phyloP scores from a whole-genome alignment of 148 eudicot genomes.

The Heliamphora exappendiculata region DNA sequence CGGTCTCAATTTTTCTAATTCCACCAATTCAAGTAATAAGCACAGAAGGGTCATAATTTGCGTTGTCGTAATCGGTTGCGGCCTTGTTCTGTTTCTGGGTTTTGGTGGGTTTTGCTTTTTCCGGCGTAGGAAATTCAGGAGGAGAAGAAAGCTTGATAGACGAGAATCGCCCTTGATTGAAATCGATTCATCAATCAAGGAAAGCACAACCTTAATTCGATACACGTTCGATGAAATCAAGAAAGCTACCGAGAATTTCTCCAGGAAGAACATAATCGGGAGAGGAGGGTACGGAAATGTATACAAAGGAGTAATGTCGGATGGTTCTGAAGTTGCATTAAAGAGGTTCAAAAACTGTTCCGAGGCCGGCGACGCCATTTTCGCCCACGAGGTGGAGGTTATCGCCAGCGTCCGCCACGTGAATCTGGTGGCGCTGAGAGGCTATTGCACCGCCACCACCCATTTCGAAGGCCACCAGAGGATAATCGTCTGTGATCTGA shows the following conservation, averaged over 20 bases:
- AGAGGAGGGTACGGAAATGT: constrained; percentile 94
- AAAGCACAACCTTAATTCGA: constrained; percentile 55
- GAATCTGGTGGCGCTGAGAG: constrained; percentile 72
- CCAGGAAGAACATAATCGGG: constrained; percentile 60
- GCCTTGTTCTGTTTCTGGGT: constrained; percentile 23
- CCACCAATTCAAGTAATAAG: constrained; percentile 2
- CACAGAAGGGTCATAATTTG: constrained; percentile 21
- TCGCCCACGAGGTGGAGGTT: constrained; percentile 80
- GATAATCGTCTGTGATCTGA: constrained; percentile 78
- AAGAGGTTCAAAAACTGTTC: constrained; percentile 94
- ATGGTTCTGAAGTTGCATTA: constrained; percentile 76
- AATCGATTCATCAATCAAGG: constrained; percentile 50
- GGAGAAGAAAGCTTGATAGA: constrained; percentile 16
- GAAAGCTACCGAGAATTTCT: constrained; percentile 57
- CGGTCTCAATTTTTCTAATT: constrained; percentile 24
- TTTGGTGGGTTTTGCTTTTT: constrained; percentile 26
- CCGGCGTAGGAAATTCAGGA: constrained; percentile 12
- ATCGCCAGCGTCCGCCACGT: constrained; percentile 90
- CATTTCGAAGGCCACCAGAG: constrained; percentile 74
- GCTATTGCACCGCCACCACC: constrained; percentile 79
- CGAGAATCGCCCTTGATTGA: constrained; percentile 25
- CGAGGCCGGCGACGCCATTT: constrained; percentile 61
- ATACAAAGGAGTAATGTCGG: constrained; percentile 58
- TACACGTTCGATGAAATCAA: constrained; percentile 64
- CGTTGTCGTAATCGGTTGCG: constrained; percentile 19